Evolutionary conservation across 1,284 basidiomycete genomes (phyloP).

Genomic region (Cystobasidiaceae sp.): DNA sequence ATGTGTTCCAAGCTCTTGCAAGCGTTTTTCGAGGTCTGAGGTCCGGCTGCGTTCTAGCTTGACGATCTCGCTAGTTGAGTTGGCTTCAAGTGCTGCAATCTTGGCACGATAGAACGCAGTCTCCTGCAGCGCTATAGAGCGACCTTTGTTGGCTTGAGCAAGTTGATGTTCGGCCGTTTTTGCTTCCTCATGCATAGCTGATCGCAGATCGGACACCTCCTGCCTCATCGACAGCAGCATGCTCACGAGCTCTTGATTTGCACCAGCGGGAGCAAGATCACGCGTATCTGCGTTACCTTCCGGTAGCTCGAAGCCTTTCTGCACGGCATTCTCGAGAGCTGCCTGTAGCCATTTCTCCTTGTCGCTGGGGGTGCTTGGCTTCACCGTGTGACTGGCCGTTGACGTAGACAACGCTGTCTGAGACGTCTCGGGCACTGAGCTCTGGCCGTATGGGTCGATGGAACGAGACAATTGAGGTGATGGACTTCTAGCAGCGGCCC

Average conservation of each 20-base stretch:
- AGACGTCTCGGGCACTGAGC: not conserved
- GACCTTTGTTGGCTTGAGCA: constrained; percentile 71
- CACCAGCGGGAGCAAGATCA: constrained; percentile 40
- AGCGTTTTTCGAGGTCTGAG: too few species aligned
- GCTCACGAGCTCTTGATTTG: constrained; percentile 58
- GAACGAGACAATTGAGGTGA: constrained; percentile 17
- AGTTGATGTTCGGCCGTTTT: constrained; percentile 70
- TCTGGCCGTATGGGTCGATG: constrained; percentile 11
- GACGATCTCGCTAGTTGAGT: constrained; percentile 59
- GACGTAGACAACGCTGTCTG: constrained; percentile 4
- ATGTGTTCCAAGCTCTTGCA: constrained; percentile 66
- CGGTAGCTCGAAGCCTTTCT: constrained; percentile 33
- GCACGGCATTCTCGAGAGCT: constrained; percentile 37
- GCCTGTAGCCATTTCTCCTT: constrained; percentile 36
- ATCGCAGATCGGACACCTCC: constrained; percentile 80
- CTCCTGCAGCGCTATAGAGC: constrained; percentile 79
- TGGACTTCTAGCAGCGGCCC: constrained; percentile 20
- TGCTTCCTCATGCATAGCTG: constrained; percentile 66
- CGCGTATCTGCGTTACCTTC: constrained; percentile 14
- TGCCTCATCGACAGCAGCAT: constrained; percentile 80
- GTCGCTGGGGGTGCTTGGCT: not conserved
- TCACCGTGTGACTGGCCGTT: not conserved
- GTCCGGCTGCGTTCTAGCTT: constrained; percentile 83
- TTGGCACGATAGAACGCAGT: constrained; percentile 96
- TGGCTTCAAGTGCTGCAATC: constrained; percentile 73